Conservation (phyloP, 2,329 filamentous ascomycete genomes). For the Rachicladosporium sp. region DNA sequence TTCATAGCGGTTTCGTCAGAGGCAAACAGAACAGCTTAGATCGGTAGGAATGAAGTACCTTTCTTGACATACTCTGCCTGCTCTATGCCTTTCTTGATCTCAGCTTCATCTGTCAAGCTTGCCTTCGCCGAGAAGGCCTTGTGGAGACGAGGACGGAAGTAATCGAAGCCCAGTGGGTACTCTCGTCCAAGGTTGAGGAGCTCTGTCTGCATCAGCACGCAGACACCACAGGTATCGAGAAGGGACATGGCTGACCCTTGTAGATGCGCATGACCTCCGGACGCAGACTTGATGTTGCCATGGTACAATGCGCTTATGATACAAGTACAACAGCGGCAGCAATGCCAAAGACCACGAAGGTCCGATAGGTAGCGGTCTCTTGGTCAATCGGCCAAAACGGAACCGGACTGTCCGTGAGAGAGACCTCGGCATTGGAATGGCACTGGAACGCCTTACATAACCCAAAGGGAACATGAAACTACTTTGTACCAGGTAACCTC, state of each 20-base stretch:
- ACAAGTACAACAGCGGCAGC: no score
- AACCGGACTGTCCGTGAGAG: no score
- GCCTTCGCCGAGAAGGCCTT: conserved; percentile 72
- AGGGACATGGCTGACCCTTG: conserved; percentile 57
- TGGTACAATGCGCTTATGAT: no score
- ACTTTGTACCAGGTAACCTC: no score
- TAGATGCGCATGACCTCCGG: conserved; percentile 74
- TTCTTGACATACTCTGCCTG: conserved; percentile 84
- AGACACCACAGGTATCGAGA: no score
- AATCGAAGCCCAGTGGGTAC: conserved; percentile 74
- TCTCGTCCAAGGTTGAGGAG: conserved; percentile 72
- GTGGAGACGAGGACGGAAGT: conserved; percentile 72
- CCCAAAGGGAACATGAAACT: no score
- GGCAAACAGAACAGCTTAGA: not conserved
- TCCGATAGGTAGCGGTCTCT: no score
- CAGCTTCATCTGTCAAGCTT: conserved; percentile 54
- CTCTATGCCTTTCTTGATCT: conserved; percentile 64
- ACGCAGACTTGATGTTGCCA: conserved; percentile 37
- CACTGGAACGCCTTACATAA: no score
- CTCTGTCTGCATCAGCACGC: no score
- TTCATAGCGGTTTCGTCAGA: conserved; percentile 1
- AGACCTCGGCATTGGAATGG: no score
- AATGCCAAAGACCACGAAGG: no score
- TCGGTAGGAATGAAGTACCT: conserved; percentile 39
- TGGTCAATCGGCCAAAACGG: no score